Percentiles rank a stretch among this genome's conserved stretches.
These are phyloP conservation scores for Fusarium acutatum DNA, from an alignment of 2,329 filamentous ascomycete species.

Conservation along the genomic window DNA sequence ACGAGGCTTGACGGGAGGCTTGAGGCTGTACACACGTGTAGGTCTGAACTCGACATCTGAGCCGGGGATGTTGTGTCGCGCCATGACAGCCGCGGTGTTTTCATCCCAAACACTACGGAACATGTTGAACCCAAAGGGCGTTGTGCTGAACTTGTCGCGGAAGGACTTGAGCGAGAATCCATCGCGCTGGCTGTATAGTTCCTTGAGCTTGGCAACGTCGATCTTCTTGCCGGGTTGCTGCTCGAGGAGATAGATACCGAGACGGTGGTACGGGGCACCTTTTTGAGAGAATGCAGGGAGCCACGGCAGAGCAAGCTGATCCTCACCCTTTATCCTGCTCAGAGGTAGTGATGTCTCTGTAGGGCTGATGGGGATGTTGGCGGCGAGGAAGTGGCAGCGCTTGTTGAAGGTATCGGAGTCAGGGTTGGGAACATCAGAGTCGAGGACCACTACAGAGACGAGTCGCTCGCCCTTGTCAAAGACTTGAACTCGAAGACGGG, in stretches of 20 bases:
- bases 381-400: slow-evolving; percentile 88
- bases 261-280: slow-evolving; percentile 88
- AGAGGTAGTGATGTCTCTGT: slow-evolving; percentile 71
- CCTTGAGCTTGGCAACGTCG: slow-evolving; percentile 65
- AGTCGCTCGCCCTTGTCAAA: slow-evolving; percentile 85
- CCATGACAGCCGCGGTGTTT: slow-evolving; percentile 86
- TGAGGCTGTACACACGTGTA: slow-evolving; percentile 76
- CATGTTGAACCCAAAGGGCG: slow-evolving; percentile 82
- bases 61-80: slow-evolving; percentile 76
- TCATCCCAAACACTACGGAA: slow-evolving; percentile 94
- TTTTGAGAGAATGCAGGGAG: slow-evolving; percentile 87
- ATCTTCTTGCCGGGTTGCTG: slow-evolving; percentile 70
- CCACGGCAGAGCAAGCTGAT: slow-evolving; percentile 81
- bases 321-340: slow-evolving; percentile 63
- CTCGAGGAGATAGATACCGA: slow-evolving; percentile 84
- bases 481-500: slow-evolving; percentile 82
- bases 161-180: slow-evolving; percentile 80
- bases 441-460: slow-evolving; percentile 84
- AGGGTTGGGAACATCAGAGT: slow-evolving; percentile 87
- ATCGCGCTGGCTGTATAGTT: slow-evolving; percentile 64
- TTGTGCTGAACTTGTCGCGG: slow-evolving; percentile 72
- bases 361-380: slow-evolving; percentile 64
- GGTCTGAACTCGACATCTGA: slow-evolving; percentile 86
- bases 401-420: slow-evolving; percentile 79
- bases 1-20: slow-evolving; percentile 66